Percentiles rank a stretch among this genome's conserved stretches.
phyloP scores from a whole-genome alignment of 768 basidiomycete genomes.

The Podaxis rugospora region DNA sequence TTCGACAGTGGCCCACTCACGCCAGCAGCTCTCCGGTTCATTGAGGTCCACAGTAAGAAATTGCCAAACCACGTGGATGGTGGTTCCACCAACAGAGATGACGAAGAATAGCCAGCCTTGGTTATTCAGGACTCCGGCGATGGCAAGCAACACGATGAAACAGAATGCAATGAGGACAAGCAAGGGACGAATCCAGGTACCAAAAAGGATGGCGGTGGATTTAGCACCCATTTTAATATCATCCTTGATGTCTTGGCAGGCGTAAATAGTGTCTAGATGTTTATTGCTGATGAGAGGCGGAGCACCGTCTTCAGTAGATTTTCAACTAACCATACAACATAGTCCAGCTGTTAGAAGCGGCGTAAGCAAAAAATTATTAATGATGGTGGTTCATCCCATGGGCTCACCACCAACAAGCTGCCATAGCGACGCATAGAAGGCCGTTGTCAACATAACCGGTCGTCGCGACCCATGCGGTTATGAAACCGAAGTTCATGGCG shows the following conservation, averaged over 20 bases:
- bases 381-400: neutral
- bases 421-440: conserved; percentile 31
- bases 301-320: neutral
- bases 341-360: conserved; percentile 33
- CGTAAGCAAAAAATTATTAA: neutral
- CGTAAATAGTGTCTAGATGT: conserved; percentile 60
- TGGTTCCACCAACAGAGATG: conserved; percentile 41
- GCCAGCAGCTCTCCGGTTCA: conserved; percentile 42
- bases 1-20: conserved; percentile 21
- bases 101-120: conserved; percentile 46
- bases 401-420: conserved; percentile 44
- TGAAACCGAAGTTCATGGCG: conserved; percentile 52
- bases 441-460: conserved; percentile 26
- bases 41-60: conserved; percentile 38
- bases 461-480: conserved; percentile 43
- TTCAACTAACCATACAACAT: conserved; percentile 38
- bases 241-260: conserved; percentile 74
- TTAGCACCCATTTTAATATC: conserved; percentile 70
- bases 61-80: conserved; percentile 43
- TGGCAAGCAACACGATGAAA: conserved; percentile 49
- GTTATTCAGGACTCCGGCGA: conserved; percentile 48
- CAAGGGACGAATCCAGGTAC: conserved; percentile 51
- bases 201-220: conserved; percentile 74
- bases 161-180: conserved; percentile 45
- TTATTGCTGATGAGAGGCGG: neutral